A percentile compares a stretch with the other conserved stretches of the same genome.
Conservation (phyloP, 306 rosid genomes). For the Trifolium pratense region DNA sequence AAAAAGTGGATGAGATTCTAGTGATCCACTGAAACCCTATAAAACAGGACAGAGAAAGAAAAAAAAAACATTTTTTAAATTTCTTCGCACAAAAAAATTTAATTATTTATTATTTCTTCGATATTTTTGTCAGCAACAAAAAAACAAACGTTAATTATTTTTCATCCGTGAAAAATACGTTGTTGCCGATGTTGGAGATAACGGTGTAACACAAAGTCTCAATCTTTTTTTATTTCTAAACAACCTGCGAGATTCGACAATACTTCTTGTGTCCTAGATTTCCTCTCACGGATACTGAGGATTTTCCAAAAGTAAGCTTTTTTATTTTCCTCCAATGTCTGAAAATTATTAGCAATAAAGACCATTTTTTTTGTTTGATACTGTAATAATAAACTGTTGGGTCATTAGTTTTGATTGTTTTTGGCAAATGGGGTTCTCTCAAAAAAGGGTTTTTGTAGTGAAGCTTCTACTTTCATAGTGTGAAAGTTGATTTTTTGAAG, state of each 20-base stretch:
- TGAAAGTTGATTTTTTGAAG: conserved; percentile 20
- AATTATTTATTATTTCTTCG: background rate
- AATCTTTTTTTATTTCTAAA: too few relatives aligned
- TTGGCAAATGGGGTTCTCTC: conserved; percentile 41
- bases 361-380: conserved; percentile 4
- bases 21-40: background rate
- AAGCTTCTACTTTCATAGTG: conserved; percentile 19
- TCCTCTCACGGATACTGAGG: background rate
- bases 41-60: background rate
- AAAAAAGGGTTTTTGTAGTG: conserved; percentile 39
- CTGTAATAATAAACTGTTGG: background rate
- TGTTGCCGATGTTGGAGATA: conserved; percentile 43
- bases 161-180: conserved; percentile 13
- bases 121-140: background rate
- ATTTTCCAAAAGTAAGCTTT: conserved; percentile 35
- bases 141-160: background rate
- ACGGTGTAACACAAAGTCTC: conserved; percentile 28
- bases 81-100: background rate
- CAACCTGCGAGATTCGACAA: conserved; percentile 47
- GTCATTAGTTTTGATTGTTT: conserved; percentile 27
- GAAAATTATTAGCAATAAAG: conserved; percentile 24
- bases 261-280: conserved; percentile 31
- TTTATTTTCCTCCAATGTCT: conserved; percentile 15
- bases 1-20: background rate
- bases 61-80: background rate